Evolutionary conservation across 371 early-diverging fungal species (phyloP), one percentile per base, ranked within the genome.

Genomic region (Rhizopus arrhizus): DNA sequence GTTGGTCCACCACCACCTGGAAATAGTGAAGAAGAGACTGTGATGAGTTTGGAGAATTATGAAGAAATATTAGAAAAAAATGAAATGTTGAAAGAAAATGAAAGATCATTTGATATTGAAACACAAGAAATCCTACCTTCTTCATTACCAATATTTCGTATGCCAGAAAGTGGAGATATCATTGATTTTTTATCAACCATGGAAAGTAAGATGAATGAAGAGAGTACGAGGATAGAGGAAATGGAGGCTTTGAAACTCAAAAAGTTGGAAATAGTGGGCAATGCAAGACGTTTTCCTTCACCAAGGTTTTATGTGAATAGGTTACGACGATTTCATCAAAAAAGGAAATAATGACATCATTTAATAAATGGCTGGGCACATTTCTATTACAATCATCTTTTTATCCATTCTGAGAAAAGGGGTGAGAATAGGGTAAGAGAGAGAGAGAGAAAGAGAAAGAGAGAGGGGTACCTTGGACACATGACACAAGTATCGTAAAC

Each of bases 91-190:
- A 22, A 7, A 10, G n/a, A 47, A 5, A 52, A 52, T 5, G 36
- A 32, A 41, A 40, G 16, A 5, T 11, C 34, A 12, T 36, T 45
- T 34, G 55, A 32, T 38, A 46, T 43, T 45, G 10, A 35, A n/a
- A 46, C 34, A 40, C 53, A 57, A 32, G 31, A 57, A 2, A 13
- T 55, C 11, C 16, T 46, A 22, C 48, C 51, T 8, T 61, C 59
- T 10, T 32, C 62, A 8, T 34, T 77, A 29, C 77, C 77, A 9
- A 68, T 73, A 41, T 72, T 66, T 45, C 61, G 75, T 62, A 80
- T 80, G 80, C 80, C 80, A 8, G 70, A 71, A 22, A 73, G 75
- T 53, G 58, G 51, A 22, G 69, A 80, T 33, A 61, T 80, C 4
- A 53, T 80, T 13, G 75, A 80, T 50, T 80, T 72, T 51, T 54